Conservation (phyloP, 2,329 filamentous ascomycete genomes). For the Tolypocladium inflatum region DNA sequence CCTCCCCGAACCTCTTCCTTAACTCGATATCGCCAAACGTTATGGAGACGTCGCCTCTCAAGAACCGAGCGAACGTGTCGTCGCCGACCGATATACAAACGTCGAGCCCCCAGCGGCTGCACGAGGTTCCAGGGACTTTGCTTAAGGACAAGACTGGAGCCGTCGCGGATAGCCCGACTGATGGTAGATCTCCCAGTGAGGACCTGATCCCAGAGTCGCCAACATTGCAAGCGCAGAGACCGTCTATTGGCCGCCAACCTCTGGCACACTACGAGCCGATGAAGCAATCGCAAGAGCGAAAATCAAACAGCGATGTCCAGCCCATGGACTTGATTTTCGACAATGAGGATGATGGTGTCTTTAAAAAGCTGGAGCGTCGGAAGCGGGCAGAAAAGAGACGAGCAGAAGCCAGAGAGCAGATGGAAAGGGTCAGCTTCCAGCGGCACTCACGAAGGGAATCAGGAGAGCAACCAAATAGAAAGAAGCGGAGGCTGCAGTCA, state of each 20-base stretch:
- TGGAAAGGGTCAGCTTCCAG: slow-evolving; percentile 30
- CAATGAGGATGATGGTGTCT: slow-evolving; percentile 25
- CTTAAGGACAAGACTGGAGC: slow-evolving; percentile 10
- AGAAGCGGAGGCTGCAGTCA: slow-evolving; percentile 13
- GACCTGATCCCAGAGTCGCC: slow-evolving; percentile 28
- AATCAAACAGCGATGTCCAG: slow-evolving; percentile 12
- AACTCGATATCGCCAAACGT: slow-evolving; percentile 37
- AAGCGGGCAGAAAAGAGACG: slow-evolving; percentile 27
- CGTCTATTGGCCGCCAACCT: slow-evolving; percentile 18
- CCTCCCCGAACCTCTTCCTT: slow-evolving; percentile 39
- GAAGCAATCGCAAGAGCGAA: slow-evolving; percentile 35
- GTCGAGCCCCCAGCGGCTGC: slow-evolving; percentile 29
- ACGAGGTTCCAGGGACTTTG: slow-evolving; percentile 20
- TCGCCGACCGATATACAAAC: slow-evolving; percentile 31
- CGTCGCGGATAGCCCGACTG: slow-evolving; percentile 14
- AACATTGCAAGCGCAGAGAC: slow-evolving; percentile 12
- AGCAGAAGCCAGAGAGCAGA: slow-evolving; percentile 27
- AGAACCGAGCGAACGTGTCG: slow-evolving; percentile 36
- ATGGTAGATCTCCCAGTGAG: slow-evolving; percentile 14
- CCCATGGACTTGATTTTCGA: slow-evolving; percentile 17
- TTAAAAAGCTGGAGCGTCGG: slow-evolving; percentile 22
- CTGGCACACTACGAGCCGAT: slow-evolving; percentile 34
- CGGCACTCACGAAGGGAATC: slow-evolving; percentile 12
- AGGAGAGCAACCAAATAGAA: slow-evolving; percentile 13
- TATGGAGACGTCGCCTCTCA: slow-evolving; percentile 37